Conservation (phyloP, 2,329 filamentous ascomycete species). For the Colletotrichum sp. region DNA sequence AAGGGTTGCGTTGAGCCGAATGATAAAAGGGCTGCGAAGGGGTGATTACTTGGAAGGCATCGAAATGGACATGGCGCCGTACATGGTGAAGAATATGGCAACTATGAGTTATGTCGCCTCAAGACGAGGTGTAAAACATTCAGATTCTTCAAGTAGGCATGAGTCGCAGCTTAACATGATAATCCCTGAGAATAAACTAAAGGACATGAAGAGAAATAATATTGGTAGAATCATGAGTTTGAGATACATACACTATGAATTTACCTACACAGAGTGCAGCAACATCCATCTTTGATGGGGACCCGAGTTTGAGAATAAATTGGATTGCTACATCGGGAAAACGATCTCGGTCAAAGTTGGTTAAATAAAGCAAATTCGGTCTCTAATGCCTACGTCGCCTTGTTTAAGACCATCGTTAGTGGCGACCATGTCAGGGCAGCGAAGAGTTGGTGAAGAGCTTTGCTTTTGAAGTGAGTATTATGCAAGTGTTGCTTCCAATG, state of each 20-base stretch:
- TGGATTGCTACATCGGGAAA: too few relatives aligned
- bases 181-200: fast-evolving
- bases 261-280: too few relatives aligned
- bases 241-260: background rate
- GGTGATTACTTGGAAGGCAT: background rate
- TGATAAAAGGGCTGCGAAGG: background rate
- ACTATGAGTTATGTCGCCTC: background rate
- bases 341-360: background rate
- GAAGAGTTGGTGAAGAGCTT: background rate
- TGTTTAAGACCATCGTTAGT: fast-evolving
- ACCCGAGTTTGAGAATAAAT: too few relatives aligned
- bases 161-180: fast-evolving
- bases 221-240: background rate
- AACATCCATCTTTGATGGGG: too few relatives aligned
- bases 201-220: fast-evolving
- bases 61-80: background rate
- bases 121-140: background rate
- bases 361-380: fast-evolving
- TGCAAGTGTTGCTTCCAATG: background rate
- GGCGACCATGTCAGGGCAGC: background rate
- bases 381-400: background rate
- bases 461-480: background rate
- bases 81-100: background rate
- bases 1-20: background rate
- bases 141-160: background rate